A percentile compares a stretch with the other conserved stretches of the same genome.
phyloP scores from a whole-genome alignment of 345 rosid species.

The Odontarrhena argentea region DNA sequence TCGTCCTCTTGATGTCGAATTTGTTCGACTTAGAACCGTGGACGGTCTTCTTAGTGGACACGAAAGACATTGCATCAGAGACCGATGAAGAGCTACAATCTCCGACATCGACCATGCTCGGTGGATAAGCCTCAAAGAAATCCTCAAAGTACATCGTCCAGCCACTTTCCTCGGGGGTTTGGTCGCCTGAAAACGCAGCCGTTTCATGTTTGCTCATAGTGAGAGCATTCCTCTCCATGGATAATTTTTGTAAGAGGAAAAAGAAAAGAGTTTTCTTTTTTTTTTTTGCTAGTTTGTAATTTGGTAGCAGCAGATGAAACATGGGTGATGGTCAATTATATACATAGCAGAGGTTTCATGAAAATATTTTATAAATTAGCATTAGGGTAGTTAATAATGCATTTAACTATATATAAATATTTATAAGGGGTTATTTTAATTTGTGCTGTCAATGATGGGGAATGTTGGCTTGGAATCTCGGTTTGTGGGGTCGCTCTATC shows the following conservation, averaged over 20 bases:
- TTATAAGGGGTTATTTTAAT: not conserved
- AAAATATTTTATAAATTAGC: slow-evolving; percentile 16
- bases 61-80: slow-evolving; percentile 40
- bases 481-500: slow-evolving; percentile 34
- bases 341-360: slow-evolving; percentile 18
- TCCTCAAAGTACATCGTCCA: slow-evolving; percentile 47
- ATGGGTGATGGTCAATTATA: slow-evolving; percentile 31
- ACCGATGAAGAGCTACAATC: slow-evolving; percentile 27
- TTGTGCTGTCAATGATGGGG: slow-evolving; percentile 41
- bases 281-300: slow-evolving; percentile 6
- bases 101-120: slow-evolving; percentile 27
- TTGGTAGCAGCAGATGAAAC: slow-evolving; percentile 29
- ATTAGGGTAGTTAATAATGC: not conserved
- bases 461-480: slow-evolving; percentile 41
- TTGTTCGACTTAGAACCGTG: slow-evolving; percentile 17
- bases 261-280: not conserved
- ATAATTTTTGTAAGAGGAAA: slow-evolving; percentile 5
- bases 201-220: slow-evolving; percentile 16
- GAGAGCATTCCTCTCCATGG: slow-evolving; percentile 33
- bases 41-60: slow-evolving; percentile 19
- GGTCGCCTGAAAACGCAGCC: slow-evolving; percentile 14
- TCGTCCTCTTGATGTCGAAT: slow-evolving; percentile 17
- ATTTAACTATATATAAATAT: slow-evolving; percentile 4
- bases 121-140: slow-evolving; percentile 32
- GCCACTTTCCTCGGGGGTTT: slow-evolving; percentile 39